These are phyloP conservation scores for Chalara sp. DNA, from an alignment of 2,329 filamentous ascomycete genomes.

Conservation along the genomic window DNA sequence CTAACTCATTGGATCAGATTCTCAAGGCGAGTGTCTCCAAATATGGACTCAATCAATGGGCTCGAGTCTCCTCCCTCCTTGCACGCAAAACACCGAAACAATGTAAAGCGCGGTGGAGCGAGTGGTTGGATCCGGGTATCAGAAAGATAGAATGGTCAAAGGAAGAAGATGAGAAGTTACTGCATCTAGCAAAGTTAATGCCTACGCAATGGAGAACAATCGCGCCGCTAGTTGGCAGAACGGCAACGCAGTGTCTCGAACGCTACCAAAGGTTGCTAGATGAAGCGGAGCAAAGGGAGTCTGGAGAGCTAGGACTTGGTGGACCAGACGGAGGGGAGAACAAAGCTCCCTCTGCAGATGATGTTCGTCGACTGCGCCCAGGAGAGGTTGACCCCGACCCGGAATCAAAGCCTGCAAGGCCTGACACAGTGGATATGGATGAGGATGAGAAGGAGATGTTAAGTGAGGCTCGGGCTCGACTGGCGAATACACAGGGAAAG, in stretches of 20 bases:
- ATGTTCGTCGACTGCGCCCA: conserved; percentile 80
- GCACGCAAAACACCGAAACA: conserved; percentile 98
- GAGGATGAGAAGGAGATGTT: conserved; percentile 99
- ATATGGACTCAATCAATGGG: conserved; percentile 96
- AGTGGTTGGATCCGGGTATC: conserved; percentile 97
- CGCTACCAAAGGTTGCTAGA: conserved; percentile 95
- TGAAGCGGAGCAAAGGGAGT: conserved; percentile 86
- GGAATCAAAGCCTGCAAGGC: conserved; percentile 89
- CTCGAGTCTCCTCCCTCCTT: conserved; percentile 91
- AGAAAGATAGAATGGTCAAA: conserved; percentile 99
- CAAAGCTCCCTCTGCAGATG: conserved; percentile 82
- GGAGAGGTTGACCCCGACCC: conserved; percentile 97
- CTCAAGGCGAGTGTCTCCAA: conserved; percentile 85
- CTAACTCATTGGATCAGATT: conserved; percentile 39
- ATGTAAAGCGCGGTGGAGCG: conserved; percentile 96
- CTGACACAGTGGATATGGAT: conserved; percentile 95
- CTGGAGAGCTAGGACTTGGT: conserved; percentile 70
- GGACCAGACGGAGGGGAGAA: conserved; percentile 85
- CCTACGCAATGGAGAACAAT: conserved; percentile 99
- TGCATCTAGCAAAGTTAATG: conserved; percentile 97
- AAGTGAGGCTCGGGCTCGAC: conserved; percentile 89
- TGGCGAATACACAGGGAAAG: conserved; percentile 97
- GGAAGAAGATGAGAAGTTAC: conserved; percentile 94
- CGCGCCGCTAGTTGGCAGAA: conserved; percentile 90
- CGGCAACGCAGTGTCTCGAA: conserved; percentile 94